These are phyloP conservation scores for Tricholoma bakamatsutake DNA, from an alignment of 768 basidiomycete genomes.

Conservation along the genomic window DNA sequence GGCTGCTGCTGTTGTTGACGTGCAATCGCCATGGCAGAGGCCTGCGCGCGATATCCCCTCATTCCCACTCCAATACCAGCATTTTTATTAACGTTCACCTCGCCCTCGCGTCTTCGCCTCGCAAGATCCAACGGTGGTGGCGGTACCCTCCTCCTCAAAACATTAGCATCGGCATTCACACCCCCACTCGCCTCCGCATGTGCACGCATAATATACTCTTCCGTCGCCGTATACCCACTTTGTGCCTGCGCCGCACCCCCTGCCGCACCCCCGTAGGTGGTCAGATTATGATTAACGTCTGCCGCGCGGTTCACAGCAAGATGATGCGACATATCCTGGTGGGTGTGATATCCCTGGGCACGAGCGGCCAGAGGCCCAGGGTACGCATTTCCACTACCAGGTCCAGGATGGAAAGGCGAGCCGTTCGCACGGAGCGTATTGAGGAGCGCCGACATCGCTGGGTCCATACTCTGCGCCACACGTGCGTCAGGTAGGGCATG, in stretches of 20 bases:
- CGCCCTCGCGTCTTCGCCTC: constrained; percentile 15
- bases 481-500: constrained; percentile 13
- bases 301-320: not conserved
- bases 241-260: constrained; percentile 23
- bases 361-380: not conserved
- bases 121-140: constrained; percentile 31
- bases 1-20: constrained; percentile 12
- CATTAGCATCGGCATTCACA: constrained; percentile 2
- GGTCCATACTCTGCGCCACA: constrained; percentile 20
- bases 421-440: constrained; percentile 24
- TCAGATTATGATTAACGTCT: not conserved
- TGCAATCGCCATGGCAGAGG: constrained; percentile 23
- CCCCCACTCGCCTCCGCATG: constrained; percentile 25
- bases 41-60: constrained; percentile 37
- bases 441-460: constrained; percentile 33
- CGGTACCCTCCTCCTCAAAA: constrained; percentile 1
- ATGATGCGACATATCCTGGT: not conserved
- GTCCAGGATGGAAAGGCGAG: constrained; percentile 5
- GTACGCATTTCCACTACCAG: constrained; percentile 3
- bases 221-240: constrained; percentile 62
- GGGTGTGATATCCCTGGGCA: not conserved
- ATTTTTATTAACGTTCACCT: constrained; percentile 2
- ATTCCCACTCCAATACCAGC: constrained; percentile 33
- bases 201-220: constrained; percentile 63
- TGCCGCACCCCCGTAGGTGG: not conserved